Percentiles rank a stretch among this genome's conserved stretches.
These are phyloP conservation scores for Rhipidocladum racemiflorum DNA, from an alignment of 176 grass and related monocot species.

Conservation along the genomic window DNA sequence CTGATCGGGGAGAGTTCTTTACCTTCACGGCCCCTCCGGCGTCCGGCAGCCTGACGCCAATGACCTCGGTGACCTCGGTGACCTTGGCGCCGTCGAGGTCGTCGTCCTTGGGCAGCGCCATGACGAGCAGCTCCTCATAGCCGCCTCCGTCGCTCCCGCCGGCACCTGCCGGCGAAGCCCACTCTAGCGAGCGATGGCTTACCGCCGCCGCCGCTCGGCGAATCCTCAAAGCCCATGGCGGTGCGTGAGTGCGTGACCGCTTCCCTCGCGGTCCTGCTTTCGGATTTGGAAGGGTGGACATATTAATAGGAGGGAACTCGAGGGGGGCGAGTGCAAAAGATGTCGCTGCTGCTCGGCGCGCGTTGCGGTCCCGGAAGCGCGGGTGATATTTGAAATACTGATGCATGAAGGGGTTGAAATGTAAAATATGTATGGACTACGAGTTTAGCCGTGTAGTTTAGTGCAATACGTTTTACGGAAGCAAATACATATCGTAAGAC, in stretches of 20 bases:
- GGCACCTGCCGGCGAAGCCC: conserved; percentile 6
- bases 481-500: no score
- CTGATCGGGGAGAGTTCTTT: background rate
- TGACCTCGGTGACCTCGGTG: background rate
- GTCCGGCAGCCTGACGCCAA: conserved; percentile 47
- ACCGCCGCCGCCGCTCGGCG: background rate
- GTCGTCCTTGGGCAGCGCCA: conserved; percentile 43
- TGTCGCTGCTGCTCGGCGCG: background rate
- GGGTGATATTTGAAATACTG: background rate
- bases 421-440: background rate
- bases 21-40: conserved; percentile 37
- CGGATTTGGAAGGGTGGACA: background rate
- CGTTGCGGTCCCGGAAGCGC: background rate
- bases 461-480: no score
- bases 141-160: background rate
- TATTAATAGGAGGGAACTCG: background rate
- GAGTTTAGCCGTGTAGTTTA: no score
- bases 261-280: conserved; percentile 30
- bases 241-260: conserved; percentile 21
- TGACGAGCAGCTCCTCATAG: conserved; percentile 53
- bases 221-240: conserved; percentile 37
- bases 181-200: conserved; percentile 41
- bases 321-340: background rate
- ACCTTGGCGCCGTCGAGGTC: conserved; percentile 41
- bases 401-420: background rate